Base-by-base conservation (phyloP, 2,329 filamentous ascomycete species). In the Aspergillus glaucus region DNA sequence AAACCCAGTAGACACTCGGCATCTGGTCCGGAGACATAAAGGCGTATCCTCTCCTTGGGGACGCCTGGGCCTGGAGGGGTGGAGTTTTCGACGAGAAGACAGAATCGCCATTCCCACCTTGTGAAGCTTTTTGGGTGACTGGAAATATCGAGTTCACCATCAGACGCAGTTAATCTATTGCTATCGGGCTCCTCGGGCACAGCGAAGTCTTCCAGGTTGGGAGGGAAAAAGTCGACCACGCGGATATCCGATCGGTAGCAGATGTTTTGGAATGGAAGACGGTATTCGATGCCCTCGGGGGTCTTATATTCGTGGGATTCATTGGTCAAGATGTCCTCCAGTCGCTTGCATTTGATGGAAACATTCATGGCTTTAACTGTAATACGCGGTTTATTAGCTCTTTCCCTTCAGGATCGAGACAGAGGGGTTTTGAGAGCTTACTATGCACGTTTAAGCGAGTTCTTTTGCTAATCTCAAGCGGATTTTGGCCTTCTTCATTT, bases 61-160 rank as follows among this genome's bases (percentile, higher is more conserved):
- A 63, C 58, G n/a, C 61, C 56, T 48, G 62, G 59, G 28, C 57
- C 54, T 40, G 59, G 64, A 4, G 70, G 62, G 28, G 70, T 65
- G 0, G 79, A 82, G 55, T 91, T 87, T 66, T 95, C 87, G 1
- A 96, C 79, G 10, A 86, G 75, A 21, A 97, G 75, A 19, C 80
- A 81, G 67, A 96, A 96, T 12, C 80, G 79, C 91, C 91, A 96
- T 65, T 93, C 83, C 87, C 88, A 95, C 6, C 65, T 61, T 24
- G 43, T 57, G 24, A 53, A 48, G 8, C 48, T 50, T 9, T 52
- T 48, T n/a, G 54, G 46, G 5, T 65, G 60, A 17, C 61, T 58
- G 14, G 65, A 65, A 4, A 65, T 60, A 36, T 60, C 60, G 6
- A 65, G 64, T 43, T 60, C 52, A 43, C 57, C 61, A 21, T 65